A percentile compares a stretch with the other conserved stretches of the same genome.
These are phyloP conservation scores for Bolboschoenus planiculmis DNA, from an alignment of 176 grass and related monocot genomes.

Conservation along the genomic window DNA sequence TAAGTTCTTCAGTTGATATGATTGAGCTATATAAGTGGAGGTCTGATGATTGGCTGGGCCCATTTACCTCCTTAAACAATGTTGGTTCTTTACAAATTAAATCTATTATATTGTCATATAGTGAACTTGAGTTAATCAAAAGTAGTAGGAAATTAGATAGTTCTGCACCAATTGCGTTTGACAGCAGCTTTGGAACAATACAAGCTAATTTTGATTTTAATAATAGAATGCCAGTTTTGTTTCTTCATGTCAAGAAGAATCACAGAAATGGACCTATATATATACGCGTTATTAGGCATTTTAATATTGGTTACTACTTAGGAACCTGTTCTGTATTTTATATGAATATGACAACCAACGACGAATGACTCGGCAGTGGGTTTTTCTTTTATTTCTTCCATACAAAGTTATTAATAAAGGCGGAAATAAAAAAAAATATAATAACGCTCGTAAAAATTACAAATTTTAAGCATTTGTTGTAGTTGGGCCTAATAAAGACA, in stretches of 20 bases:
- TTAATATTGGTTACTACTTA: background rate
- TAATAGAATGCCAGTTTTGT: too few species aligned
- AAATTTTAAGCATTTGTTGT: background rate
- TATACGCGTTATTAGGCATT: too few species aligned
- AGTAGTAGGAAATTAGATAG: background rate
- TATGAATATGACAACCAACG: background rate
- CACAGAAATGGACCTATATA: background rate
- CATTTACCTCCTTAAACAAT: background rate
- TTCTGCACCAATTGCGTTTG: background rate
- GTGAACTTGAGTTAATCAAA: background rate
- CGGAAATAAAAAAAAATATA: too few species aligned
- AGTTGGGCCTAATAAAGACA: background rate
- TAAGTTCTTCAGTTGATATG: background rate
- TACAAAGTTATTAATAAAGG: too few species aligned
- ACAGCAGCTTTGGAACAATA: background rate
- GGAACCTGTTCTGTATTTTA: background rate
- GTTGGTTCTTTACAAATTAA: background rate
- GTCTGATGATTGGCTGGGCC: background rate
- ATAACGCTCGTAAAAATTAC: background rate
- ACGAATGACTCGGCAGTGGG: too few species aligned
- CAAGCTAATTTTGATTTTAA: background rate
- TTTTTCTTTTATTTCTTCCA: too few species aligned
- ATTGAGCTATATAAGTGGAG: background rate
- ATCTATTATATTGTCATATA: background rate
- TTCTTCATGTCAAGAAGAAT: too few species aligned